Base-by-base conservation (phyloP, 345 rosid genomes). In the Psidium friedrichsthalianum region DNA sequence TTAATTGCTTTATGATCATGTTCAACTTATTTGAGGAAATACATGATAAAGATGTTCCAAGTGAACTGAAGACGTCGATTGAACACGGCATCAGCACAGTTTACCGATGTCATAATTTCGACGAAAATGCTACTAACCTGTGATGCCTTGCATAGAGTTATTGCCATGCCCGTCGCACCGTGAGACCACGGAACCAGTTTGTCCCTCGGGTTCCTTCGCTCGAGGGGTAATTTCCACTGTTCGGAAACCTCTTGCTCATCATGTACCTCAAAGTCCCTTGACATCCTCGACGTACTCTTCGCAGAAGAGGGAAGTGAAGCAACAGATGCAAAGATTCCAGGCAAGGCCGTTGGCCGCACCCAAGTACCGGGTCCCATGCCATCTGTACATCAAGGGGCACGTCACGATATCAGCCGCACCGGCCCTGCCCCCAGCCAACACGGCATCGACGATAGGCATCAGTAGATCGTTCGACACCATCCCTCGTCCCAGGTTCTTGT, bases 331-430 rank as follows among this genome's bases (percentile, higher is more conserved):
- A 97, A 87, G 88, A 97, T 93, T 86, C 99, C 99, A 0, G 98
- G 98, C 98, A 32, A 97, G 94, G 86, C 99, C 99, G 82, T 94
- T 93, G 24, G 96, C 97, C 0, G 98, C 97, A 15, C 99, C 99
- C 96, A 95, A 95, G 87, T 94, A 95, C 55, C 98, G 90, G 1
- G 99, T 97, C 52, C 99, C 99, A 51, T 95, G 98, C 93, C 98
- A 95, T 86, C 99, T 89, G 90, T 93, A 95, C 97, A 97, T 92
- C 64, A 97, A 86, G 24, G 99, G 99, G 88, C 97, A 97, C 14
- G 94, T 90, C 14, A 90, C 42, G 47, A 90, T 90, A 88, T 92
- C 93, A 0, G 96, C 92, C 2, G 99, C 98, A 74, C 99, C 99
- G 6, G 94, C 96, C 84, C 97, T 92, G 36, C 99, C 99, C 81